phyloP scores from a whole-genome alignment of 768 basidiomycete species.

The Russula sp. region DNA sequence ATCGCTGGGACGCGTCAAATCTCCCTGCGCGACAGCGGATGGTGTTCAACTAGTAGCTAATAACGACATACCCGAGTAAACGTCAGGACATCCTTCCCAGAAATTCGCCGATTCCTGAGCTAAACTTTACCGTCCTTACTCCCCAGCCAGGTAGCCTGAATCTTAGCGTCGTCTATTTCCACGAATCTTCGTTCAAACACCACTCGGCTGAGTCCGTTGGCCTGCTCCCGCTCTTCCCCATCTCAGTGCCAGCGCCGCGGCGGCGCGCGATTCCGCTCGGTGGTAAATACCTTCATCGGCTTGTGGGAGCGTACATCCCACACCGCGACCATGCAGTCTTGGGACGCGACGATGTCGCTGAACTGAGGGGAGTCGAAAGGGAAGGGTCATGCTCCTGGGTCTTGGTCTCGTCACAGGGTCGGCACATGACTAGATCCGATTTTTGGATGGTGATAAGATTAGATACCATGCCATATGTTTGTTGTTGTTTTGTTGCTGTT shows the following conservation, averaged over 20 bases:
- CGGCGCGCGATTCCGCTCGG: slow-evolving; percentile 35
- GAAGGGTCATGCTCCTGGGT: too few relatives aligned
- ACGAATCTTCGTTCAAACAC: slow-evolving; percentile 55
- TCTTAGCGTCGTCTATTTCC: slow-evolving; percentile 55
- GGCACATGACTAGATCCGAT: too few relatives aligned
- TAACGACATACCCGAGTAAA: slow-evolving; percentile 72
- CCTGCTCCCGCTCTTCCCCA: slow-evolving; percentile 19
- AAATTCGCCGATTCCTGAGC: slow-evolving; percentile 45
- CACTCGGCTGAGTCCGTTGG: slow-evolving; percentile 38
- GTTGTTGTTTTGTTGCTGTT: too few relatives aligned
- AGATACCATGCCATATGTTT: too few relatives aligned
- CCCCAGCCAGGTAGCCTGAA: slow-evolving; percentile 69
- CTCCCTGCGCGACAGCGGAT: too few relatives aligned
- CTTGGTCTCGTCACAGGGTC: too few relatives aligned
- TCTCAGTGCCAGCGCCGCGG: slow-evolving; percentile 14
- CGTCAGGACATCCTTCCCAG: slow-evolving; percentile 73
- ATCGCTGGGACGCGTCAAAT: slow-evolving; percentile 47
- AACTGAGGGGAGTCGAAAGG: too few relatives aligned
- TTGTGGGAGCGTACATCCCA: slow-evolving; percentile 77
- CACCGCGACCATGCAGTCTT: slow-evolving; percentile 71
- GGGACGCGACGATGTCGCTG: slow-evolving; percentile 43
- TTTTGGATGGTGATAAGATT: too few relatives aligned
- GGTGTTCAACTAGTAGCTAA: too few relatives aligned
- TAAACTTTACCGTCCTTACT: slow-evolving; percentile 81
- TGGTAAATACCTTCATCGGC: slow-evolving; percentile 62